Conservation (phyloP, 2,329 filamentous ascomycete genomes). For the Penicillium sp. region DNA sequence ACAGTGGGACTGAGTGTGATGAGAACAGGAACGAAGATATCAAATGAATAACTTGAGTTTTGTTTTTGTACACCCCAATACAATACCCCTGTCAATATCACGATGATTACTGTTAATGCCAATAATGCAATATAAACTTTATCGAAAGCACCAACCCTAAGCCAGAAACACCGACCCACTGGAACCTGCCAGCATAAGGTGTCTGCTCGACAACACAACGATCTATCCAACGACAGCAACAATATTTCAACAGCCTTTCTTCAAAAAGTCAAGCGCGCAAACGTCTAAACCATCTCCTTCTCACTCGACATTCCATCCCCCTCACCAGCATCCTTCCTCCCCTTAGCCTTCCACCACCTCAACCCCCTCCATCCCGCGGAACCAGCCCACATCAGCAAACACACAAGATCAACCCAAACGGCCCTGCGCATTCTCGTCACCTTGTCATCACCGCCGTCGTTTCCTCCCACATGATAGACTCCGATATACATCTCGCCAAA, state of each 20-base stretch:
- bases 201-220: background rate
- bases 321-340: slow-evolving; percentile 12
- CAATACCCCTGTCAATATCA: background rate
- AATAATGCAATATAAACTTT: background rate
- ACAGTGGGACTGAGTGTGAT: background rate
- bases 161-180: background rate
- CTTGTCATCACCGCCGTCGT: slow-evolving; percentile 18
- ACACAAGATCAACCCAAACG: slow-evolving; percentile 80
- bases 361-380: slow-evolving; percentile 53
- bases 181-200: slow-evolving; percentile 7
- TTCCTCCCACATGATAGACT: slow-evolving; percentile 17
- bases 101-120: slow-evolving; percentile 7
- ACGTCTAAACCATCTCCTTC: slow-evolving; percentile 27
- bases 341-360: slow-evolving; percentile 38
- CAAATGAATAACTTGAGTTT: background rate
- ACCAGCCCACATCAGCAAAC: slow-evolving; percentile 76
- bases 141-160: background rate
- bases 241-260: too few relatives aligned
- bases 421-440: slow-evolving; percentile 82
- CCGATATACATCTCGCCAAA: slow-evolving; percentile 83
- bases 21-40: background rate
- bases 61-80: background rate
- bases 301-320: slow-evolving; percentile 28
- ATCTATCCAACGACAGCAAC: background rate
- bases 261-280: background rate